Evolutionary conservation across 116 monocot genomes (phyloP).

Genomic region (Iris pallida): DNA sequence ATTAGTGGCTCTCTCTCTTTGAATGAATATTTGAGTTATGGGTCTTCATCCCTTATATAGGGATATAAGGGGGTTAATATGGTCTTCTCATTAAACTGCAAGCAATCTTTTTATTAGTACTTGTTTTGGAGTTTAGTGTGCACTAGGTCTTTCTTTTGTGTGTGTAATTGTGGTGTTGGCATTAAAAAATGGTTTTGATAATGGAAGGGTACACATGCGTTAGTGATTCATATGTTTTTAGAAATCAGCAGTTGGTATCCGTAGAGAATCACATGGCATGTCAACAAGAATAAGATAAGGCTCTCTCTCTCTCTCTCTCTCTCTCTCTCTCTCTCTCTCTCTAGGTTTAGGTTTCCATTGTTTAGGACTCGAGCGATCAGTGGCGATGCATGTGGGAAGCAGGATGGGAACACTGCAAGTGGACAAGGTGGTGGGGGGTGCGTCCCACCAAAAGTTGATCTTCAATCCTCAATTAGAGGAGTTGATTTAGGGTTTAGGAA

Average conservation of each 20-base stretch:
- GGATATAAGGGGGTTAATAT: not conserved
- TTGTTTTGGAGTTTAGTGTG: not conserved
- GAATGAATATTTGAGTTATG: not conserved
- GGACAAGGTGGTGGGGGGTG: no score
- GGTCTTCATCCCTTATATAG: not conserved
- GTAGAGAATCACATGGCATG: slow-evolving; percentile 8
- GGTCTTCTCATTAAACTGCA: not conserved
- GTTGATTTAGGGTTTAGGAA: no score
- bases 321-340: no score
- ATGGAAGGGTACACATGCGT: not conserved
- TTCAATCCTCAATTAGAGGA: no score
- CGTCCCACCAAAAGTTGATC: no score
- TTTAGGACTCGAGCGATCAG: not conserved
- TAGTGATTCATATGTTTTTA: not conserved
- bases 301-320: slow-evolving; percentile 3
- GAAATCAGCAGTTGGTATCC: not conserved
- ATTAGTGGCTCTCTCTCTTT: not conserved
- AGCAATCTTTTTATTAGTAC: not conserved
- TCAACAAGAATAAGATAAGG: slow-evolving; percentile 5
- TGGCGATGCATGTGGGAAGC: not conserved
- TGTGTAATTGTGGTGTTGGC: not conserved
- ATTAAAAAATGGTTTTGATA: not conserved
- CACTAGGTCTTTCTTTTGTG: not conserved
- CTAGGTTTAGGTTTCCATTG: no score
- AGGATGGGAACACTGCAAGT: no score